These are phyloP conservation scores for Melastoma candidum DNA, from an alignment of 441 rosid genomes.

Conservation along the genomic window DNA sequence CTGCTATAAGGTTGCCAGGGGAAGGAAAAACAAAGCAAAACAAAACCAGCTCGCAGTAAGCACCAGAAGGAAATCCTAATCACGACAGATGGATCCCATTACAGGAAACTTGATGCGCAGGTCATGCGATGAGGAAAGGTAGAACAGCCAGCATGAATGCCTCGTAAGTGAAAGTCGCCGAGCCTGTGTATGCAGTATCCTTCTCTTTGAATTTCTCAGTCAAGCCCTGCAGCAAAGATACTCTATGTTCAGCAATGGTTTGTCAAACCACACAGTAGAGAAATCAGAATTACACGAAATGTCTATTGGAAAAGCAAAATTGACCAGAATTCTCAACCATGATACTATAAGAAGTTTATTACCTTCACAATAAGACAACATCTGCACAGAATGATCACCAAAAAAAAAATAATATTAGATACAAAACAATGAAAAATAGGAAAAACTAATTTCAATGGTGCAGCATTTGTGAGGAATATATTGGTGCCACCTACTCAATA, in stretches of 20 bases:
- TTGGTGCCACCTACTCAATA: conserved; percentile 38
- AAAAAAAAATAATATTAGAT: neutral
- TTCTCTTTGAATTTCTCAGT: conserved; percentile 18
- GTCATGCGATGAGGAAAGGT: conserved; percentile 15
- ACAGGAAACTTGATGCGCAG: too few relatives aligned
- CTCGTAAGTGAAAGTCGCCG: conserved; percentile 17
- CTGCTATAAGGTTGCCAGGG: too few relatives aligned
- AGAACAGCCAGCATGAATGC: conserved; percentile 17
- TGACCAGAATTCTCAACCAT: neutral
- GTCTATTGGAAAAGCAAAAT: too few relatives aligned
- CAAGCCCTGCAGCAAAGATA: conserved; percentile 11
- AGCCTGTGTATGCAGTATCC: conserved; percentile 16
- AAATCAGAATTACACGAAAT: too few relatives aligned
- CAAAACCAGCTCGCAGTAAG: too few relatives aligned
- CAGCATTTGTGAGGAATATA: neutral
- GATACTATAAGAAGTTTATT: conserved; percentile 17
- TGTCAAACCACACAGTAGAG: too few relatives aligned
- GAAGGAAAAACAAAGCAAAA: too few relatives aligned
- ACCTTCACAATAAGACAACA: conserved; percentile 94
- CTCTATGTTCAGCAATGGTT: too few relatives aligned
- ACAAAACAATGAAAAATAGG: neutral
- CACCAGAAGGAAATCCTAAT: too few relatives aligned
- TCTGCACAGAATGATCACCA: conserved; percentile 27
- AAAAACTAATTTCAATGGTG: neutral
- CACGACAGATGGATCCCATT: too few relatives aligned